A percentile compares a stretch with the other conserved stretches of the same genome.
These are phyloP conservation scores for Gentiana dahurica DNA, from an alignment of 257 asterid species.

Conservation along the genomic window DNA sequence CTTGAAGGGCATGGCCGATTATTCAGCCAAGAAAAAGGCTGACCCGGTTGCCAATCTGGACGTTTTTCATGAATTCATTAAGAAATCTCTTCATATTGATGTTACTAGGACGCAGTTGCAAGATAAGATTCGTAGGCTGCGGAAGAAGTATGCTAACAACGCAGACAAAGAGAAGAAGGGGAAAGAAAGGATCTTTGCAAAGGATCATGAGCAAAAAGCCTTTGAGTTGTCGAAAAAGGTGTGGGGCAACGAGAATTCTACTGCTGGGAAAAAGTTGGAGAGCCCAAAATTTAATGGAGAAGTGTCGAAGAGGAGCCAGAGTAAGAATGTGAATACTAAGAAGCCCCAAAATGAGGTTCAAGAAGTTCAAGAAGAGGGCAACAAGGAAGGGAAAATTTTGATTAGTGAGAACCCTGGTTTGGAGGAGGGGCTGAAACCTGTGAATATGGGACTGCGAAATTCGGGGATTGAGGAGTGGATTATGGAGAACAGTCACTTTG, in stretches of 20 bases:
- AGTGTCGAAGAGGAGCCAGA: conserved; percentile 16
- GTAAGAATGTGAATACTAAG: neutral
- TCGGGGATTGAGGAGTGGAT: conserved; percentile 25
- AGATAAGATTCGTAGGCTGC: conserved; percentile 46
- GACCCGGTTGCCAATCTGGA: conserved; percentile 31
- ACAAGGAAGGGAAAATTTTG: neutral
- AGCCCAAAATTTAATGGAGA: conserved; percentile 23
- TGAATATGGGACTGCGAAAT: conserved; percentile 4
- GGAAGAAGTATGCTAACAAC: conserved; percentile 36
- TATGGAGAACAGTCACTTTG: conserved; percentile 18
- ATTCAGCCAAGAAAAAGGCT: conserved; percentile 17
- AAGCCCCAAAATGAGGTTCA: neutral
- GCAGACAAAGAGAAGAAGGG: conserved; percentile 30
- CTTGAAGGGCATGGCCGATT: conserved; percentile 45
- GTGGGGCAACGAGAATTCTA: conserved; percentile 33
- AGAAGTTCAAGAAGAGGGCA: neutral
- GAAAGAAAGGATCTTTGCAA: conserved; percentile 21
- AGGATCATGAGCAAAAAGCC: conserved; percentile 38
- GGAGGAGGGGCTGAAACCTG: conserved; percentile 7
- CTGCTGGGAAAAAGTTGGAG: conserved; percentile 12
- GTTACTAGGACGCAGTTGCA: conserved; percentile 39
- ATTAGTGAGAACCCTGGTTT: conserved; percentile 2
- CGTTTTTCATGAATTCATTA: conserved; percentile 43
- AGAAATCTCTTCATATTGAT: conserved; percentile 29
- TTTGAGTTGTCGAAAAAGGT: conserved; percentile 34